Conservation (phyloP, 2,329 filamentous ascomycete species). For the Clonostachys chloroleuca region DNA sequence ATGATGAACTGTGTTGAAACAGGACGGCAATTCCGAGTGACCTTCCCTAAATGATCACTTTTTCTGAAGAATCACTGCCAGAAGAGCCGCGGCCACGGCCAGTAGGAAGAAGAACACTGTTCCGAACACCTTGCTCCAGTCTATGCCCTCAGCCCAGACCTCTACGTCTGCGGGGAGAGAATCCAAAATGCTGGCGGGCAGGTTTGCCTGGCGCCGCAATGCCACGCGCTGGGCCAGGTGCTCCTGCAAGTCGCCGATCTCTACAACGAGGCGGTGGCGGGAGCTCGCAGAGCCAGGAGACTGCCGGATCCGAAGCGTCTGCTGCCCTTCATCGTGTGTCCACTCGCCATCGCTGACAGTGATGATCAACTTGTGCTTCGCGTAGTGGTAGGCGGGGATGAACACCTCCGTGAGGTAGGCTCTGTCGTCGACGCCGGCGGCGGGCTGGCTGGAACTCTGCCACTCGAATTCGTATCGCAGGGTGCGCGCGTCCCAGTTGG, state of each 20-base stretch:
- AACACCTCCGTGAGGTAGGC: slow-evolving; percentile 29
- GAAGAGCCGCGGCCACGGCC: neutral
- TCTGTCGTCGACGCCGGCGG: slow-evolving; percentile 5
- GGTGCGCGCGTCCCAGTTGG: slow-evolving; percentile 25
- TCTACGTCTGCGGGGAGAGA: neutral
- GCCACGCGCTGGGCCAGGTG: slow-evolving; percentile 8
- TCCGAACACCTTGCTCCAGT: neutral
- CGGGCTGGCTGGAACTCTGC: slow-evolving; percentile 7
- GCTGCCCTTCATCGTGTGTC: slow-evolving; percentile 15
- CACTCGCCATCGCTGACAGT: slow-evolving; percentile 20
- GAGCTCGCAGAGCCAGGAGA: slow-evolving; percentile 1
- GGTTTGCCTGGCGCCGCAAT: neutral
- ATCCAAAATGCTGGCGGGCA: neutral
- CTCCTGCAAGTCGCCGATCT: slow-evolving; percentile 12
- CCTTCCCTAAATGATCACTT: neutral
- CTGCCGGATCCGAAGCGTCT: slow-evolving; percentile 21
- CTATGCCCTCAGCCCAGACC: neutral
- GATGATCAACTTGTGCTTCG: slow-evolving; percentile 15
- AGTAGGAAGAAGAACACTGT: neutral
- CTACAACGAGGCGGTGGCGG: slow-evolving; percentile 12
- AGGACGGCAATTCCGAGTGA: too few species aligned
- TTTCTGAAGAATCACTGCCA: neutral
- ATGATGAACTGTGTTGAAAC: too few species aligned
- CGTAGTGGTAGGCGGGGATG: slow-evolving; percentile 31
- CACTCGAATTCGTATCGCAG: slow-evolving; percentile 27